Evolutionary conservation across 768 basidiomycete genomes (phyloP), one percentile per base, ranked within the genome.

Genomic region (Lactarius trivialis): DNA sequence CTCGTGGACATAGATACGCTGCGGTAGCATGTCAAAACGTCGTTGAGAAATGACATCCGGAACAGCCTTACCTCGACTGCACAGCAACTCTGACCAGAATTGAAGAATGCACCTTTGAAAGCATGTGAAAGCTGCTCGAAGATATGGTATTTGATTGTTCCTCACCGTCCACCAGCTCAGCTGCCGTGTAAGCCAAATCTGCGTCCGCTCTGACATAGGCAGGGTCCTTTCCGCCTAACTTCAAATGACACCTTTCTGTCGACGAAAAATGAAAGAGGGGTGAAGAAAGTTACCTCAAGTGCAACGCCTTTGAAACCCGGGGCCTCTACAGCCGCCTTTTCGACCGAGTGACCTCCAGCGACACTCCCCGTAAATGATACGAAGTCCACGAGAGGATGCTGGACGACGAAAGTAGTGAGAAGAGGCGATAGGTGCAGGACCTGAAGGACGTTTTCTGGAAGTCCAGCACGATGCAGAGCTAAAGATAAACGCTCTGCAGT

Each of bases 221-320:
- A 2, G 97, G 93, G 70, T 99, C 97, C 73, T 99, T 98, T 1
- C 97, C 97, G 2, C 97, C 97, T 17, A 99, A 84, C 89, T 93
- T 60, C 7, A 66, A 21, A 55, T 55, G 12, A 52, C n/a, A 24
- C 52, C 70, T n/a, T 69, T 34, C 39, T 24, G 21, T 37, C 43
- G 24, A 24, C 11, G 14, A 9, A 36, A 53, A 41, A 24, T 7
- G 17, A 34, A 48, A 56, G n/a, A 34, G 28, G n/a, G 32, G n/a
- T n/a, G 4, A 0, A 30, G 17, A 21, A 39, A 67, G 71, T 14
- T 68, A 88, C 89, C 80, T 97, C 94, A 34, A 97, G 78, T 0
- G 82, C 91, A 19, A 93, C 89, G 5, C 91, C 90, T 66, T 91
- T 96, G 77, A 98, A 95, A 0, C 85, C 85, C 2, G 71, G 67